Evolutionary conservation across 305 asterid species (phyloP), one percentile per base, ranked within the genome.

Genomic region (Galium porrigens): DNA sequence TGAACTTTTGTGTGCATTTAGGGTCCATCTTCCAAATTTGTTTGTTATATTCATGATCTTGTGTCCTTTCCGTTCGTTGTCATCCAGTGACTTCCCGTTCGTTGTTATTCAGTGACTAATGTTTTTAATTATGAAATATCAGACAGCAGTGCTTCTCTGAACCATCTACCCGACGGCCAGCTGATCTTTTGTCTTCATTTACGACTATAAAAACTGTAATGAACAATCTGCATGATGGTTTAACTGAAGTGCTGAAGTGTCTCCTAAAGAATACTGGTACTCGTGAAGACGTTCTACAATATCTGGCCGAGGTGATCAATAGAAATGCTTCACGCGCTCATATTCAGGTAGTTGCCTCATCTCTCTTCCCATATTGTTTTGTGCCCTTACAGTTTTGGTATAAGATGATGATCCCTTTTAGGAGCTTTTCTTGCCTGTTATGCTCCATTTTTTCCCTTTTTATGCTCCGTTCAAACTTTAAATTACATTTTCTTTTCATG

Each of bases 121-220:
- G 42, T 2, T 67, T 58, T 33, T 2, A 22, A 33, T 53, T 15
- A 29, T 70, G n/a, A 78, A 64, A 60, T 76, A 66, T 71, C 91
- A 92, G 97, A 64, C 86, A 83, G 73, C 95, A 84, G 65, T 92
- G 96, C 85, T 92, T 92, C 82, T 89, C 99, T 27, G 92, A 87
- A 20, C 80, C 94, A 12, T 80, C 94, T 66, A 84, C 85, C 49
- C 89, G 95, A 41, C 96, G 94, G 37, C 92, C 96, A 18, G 84
- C 99, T 58, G 99, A 94, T 81, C 94, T 94, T 65, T 70, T 86
- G 64, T 94, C 97, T 46, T 89, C 99, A 52, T 89, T 86, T 73
- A 81, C 95, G 29, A 89, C 96, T 42, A 87, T 89, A 74, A 89
- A 84, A 80, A 86, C 90, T 42, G 97, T 89, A 66, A 82, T 82